A percentile compares a stretch with the other conserved stretches of the same genome.
phyloP scores from a whole-genome alignment of 2,329 filamentous ascomycete genomes.

The Aspergillus japonicus region DNA sequence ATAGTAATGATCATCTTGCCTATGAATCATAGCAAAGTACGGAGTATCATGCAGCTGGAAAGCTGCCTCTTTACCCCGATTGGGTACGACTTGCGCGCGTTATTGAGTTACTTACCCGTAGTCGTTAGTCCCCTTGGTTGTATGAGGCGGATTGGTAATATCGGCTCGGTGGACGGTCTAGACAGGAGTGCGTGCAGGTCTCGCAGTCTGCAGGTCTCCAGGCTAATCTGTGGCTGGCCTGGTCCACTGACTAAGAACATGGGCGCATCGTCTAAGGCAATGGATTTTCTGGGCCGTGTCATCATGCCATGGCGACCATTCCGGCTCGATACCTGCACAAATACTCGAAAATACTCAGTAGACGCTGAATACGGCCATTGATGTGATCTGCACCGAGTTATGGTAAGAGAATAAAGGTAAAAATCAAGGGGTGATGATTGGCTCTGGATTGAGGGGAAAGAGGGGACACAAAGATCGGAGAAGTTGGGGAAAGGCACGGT shows the following conservation, averaged over 20 bases:
- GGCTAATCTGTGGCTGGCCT: constrained; percentile 8
- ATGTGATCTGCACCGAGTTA: too few species aligned
- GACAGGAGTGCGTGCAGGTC: neutral
- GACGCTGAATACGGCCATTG: too few species aligned
- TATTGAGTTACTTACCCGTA: too few species aligned
- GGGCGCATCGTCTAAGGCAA: neutral
- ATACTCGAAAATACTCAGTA: too few species aligned
- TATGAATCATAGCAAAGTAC: neutral
- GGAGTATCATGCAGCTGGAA: neutral
- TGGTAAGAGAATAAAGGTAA: too few species aligned
- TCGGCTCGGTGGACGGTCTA: constrained; percentile 1
- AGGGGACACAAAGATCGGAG: neutral
- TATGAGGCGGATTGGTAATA: neutral
- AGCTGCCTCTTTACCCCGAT: neutral
- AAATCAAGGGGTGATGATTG: neutral
- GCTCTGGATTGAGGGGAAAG: neutral
- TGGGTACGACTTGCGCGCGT: neutral
- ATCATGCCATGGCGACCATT: neutral
- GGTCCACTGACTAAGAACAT: constrained; percentile 17
- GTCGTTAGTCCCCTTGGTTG: too few species aligned
- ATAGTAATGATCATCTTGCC: neutral
- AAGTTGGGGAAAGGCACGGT: neutral
- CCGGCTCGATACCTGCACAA: neutral
- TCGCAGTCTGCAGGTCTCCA: neutral
- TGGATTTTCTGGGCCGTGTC: neutral